Percentiles rank a stretch among this genome's conserved stretches.
Conservation (phyloP, 2,329 filamentous ascomycete genomes). For the Pyricularia sp. region DNA sequence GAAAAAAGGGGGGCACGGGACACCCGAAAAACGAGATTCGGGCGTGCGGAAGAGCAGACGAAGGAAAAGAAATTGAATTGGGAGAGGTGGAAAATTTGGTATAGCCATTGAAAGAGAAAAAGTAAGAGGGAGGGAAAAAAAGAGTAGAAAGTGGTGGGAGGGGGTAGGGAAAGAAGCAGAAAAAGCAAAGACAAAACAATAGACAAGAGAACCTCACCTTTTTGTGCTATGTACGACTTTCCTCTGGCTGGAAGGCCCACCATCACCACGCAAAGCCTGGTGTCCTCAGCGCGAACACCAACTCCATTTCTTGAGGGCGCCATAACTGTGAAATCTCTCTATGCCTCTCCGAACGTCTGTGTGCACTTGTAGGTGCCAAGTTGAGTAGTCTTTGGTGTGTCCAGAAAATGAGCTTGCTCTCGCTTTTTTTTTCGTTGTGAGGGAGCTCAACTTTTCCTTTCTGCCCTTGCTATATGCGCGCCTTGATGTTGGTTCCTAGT, state of each 20-base stretch:
- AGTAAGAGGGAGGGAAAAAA: not conserved
- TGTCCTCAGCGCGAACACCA: constrained; percentile 86
- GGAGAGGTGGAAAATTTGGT: not conserved
- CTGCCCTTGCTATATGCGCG: not conserved
- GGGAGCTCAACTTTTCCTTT: not conserved
- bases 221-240: constrained; percentile 97
- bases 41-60: not conserved
- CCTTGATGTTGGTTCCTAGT: not conserved
- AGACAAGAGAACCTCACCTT: constrained; percentile 50
- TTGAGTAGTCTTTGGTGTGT: not conserved
- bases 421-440: not conserved
- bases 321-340: constrained; percentile 21
- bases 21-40: not conserved
- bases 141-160: not conserved
- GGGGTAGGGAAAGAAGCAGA: not conserved
- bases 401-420: not conserved
- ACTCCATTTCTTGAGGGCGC: constrained; percentile 50
- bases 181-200: not conserved
- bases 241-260: constrained; percentile 89
- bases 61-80: not conserved
- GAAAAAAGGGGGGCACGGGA: not conserved
- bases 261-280: constrained; percentile 97
- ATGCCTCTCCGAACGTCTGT: not conserved
- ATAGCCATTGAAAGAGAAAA: not conserved
- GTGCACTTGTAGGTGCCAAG: not conserved